Evolutionary conservation across 1,284 basidiomycete species (phyloP).

Genomic region (Tilletia caries): DNA sequence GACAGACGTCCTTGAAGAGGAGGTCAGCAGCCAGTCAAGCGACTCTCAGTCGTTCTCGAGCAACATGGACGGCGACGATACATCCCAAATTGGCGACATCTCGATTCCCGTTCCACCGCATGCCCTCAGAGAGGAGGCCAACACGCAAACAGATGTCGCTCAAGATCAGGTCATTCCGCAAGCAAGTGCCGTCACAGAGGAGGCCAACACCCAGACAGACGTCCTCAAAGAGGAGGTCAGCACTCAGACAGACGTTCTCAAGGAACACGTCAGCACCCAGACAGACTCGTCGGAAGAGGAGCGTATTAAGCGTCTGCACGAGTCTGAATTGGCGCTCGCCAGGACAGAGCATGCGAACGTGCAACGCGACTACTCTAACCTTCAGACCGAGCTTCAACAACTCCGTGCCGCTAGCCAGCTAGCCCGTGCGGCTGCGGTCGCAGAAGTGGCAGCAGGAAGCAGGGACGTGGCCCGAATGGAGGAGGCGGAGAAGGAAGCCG

Average conservation of each 20-base stretch:
- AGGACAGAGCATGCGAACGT: conserved; percentile 81
- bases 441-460: too few relatives aligned
- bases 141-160: too few relatives aligned
- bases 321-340: conserved; percentile 82
- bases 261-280: conserved; percentile 83
- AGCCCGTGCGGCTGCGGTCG: too few relatives aligned
- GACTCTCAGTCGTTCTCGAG: too few relatives aligned
- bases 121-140: too few relatives aligned
- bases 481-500: conserved; percentile 42
- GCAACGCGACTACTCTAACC: conserved; percentile 83
- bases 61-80: conserved; percentile 60
- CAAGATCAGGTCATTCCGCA: too few relatives aligned
- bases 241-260: too few relatives aligned
- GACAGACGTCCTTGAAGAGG: background rate
- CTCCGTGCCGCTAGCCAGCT: conserved; percentile 63
- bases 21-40: too few relatives aligned
- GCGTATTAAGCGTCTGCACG: conserved; percentile 82
- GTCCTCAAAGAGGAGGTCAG: background rate
- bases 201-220: background rate
- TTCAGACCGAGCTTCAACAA: conserved; percentile 72
- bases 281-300: conserved; percentile 66
- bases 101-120: background rate
- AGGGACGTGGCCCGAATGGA: conserved; percentile 28
- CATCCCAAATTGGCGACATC: background rate
- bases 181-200: too few relatives aligned